Evolutionary conservation across 805 yeast species (phyloP), one percentile per base, ranked within the genome.

Genomic region (Kodamaea neixiangensis): DNA sequence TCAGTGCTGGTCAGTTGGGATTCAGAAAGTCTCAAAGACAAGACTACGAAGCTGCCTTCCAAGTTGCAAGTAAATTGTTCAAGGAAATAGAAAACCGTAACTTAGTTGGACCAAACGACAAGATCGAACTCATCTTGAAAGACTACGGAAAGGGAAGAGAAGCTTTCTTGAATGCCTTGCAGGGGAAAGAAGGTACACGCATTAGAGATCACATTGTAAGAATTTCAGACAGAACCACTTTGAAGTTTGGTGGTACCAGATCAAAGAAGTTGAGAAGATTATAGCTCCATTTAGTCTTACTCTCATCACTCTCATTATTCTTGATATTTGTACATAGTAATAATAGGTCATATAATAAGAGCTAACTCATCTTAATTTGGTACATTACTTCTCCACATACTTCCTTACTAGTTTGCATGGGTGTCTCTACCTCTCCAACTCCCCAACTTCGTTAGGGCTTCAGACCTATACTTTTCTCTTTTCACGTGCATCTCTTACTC

Each of bases 231-330:
- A 77, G 79, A 57, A 90, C 99, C 5, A 81, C 81, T 51, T 78
- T 93, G 75, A 87, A 88, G 69, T 89, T 89, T 63, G 99, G 99
- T 77, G 98, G 98, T 77, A 86, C 81, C 44, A 82, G 94, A 61
- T 78, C 96, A 17, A 96, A 93, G 70, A 82, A 85, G 66, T 77
- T 77, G 51, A 86, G 97, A 76, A 85, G 96, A 73, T 48, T 48
- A 7, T 25, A 25, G 31, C 7, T 25, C 3, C 10, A 9, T 9
- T 25, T 9, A 10, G 7, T 25, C 29, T 25, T 13, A 25, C 7
- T 7, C 11, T 3, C 31, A 25, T 3, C 11, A 25, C 3, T 25
- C 31, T 25, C 3, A 25, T 25, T 25, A 25, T 13, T 25, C 31
- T 25, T 25, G 19, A 15, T 20, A 44, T 15, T 18, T 33, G 39